A percentile compares a stretch with the other conserved stretches of the same genome.
These are phyloP conservation scores for Colletotrichum sp. DNA, from an alignment of 2,329 filamentous ascomycete genomes.

Conservation along the genomic window DNA sequence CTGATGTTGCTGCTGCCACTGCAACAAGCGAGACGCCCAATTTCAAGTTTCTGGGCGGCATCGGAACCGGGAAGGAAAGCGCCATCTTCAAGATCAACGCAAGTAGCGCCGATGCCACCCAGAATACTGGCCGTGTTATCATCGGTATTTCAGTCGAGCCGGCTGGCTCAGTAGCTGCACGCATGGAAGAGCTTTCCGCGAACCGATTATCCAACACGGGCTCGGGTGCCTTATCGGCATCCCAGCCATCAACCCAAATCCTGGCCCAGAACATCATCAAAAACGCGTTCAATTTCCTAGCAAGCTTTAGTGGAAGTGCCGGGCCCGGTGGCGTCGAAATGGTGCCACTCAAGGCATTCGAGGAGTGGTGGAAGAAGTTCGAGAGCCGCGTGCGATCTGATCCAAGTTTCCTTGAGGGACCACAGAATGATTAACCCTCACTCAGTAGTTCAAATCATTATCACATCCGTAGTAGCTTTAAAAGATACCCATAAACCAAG, in stretches of 20 bases:
- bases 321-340: constrained; percentile 75
- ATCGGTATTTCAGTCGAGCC: constrained; percentile 86
- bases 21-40: constrained; percentile 52
- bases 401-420: constrained; percentile 84
- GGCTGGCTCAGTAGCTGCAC: constrained; percentile 70
- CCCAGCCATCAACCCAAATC: constrained; percentile 69
- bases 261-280: constrained; percentile 94
- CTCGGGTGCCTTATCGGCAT: constrained; percentile 24
- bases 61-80: constrained; percentile 89
- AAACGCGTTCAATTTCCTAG: constrained; percentile 96
- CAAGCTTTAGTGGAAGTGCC: constrained; percentile 77
- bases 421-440: constrained; percentile 26
- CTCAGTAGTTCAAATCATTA: neutral
- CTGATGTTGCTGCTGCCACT: constrained; percentile 42
- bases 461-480: neutral
- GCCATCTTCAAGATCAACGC: constrained; percentile 82
- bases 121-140: constrained; percentile 58
- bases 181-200: constrained; percentile 65
- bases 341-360: constrained; percentile 91
- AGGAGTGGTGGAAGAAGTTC: constrained; percentile 98
- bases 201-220: constrained; percentile 34
- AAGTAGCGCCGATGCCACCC: constrained; percentile 22
- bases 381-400: constrained; percentile 85
- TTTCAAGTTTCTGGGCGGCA: constrained; percentile 86
- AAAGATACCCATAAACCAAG: neutral